Evolutionary conservation across 2,329 filamentous ascomycete species (phyloP).

Genomic region (Ophiostoma perfectum): DNA sequence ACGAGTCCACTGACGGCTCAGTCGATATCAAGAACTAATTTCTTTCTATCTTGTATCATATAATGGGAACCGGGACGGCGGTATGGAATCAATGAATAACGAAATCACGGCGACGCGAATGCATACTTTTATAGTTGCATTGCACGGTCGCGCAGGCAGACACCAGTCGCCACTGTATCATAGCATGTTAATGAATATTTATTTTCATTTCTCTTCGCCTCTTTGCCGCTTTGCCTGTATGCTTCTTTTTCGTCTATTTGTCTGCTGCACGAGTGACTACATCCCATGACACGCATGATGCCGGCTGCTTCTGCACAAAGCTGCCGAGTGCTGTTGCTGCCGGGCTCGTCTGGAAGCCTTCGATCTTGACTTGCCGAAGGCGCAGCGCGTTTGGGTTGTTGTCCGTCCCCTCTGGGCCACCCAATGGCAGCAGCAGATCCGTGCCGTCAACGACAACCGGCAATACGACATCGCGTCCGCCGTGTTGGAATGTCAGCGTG

Average conservation of each 20-base stretch:
- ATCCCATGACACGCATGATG: neutral
- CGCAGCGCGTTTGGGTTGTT: neutral
- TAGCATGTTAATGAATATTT: conserved; percentile 16
- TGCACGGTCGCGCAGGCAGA: conserved; percentile 21
- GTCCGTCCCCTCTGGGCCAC: neutral
- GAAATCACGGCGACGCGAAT: conserved; percentile 24
- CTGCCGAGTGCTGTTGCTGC: neutral
- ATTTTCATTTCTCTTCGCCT: neutral
- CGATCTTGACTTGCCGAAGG: neutral
- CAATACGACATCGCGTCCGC: conserved; percentile 17
- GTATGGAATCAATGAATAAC: neutral
- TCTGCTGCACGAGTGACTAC: neutral
- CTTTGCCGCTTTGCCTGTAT: too few relatives aligned
- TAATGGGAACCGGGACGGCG: too few relatives aligned
- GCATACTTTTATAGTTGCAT: conserved; percentile 17
- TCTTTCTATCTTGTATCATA: neutral
- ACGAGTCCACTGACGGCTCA: conserved; percentile 52
- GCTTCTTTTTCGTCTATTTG: too few relatives aligned
- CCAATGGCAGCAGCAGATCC: conserved; percentile 26
- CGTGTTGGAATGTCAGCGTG: conserved; percentile 24
- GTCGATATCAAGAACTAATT: conserved; percentile 33
- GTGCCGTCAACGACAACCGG: conserved; percentile 21
- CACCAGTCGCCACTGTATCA: conserved; percentile 2
- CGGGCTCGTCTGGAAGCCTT: neutral
- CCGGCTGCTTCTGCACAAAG: neutral